phyloP scores from a whole-genome alignment of 2,329 filamentous ascomycete species.

The Penicillium freii region DNA sequence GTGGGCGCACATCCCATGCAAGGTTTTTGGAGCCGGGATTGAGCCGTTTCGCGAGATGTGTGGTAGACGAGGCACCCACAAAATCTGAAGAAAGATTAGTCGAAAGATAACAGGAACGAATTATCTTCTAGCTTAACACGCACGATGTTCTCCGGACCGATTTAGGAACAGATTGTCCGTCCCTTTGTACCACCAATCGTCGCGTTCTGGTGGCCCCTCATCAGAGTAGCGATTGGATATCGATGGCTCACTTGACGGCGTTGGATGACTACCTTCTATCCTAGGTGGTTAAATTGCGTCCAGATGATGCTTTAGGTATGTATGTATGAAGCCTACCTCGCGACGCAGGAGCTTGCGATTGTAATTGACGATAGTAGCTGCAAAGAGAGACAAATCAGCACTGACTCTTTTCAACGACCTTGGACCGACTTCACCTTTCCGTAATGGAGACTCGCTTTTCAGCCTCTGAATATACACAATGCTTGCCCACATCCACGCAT shows the following conservation, averaged over 20 bases:
- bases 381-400: constrained; percentile 9
- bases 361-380: constrained; percentile 36
- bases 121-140: background rate
- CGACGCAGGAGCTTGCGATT: constrained; percentile 28
- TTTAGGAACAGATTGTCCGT: constrained; percentile 38
- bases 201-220: constrained; percentile 30
- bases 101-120: background rate
- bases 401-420: background rate
- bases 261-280: constrained; percentile 1
- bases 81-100: constrained; percentile 24
- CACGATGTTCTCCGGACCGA: constrained; percentile 38
- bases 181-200: constrained; percentile 43
- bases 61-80: constrained; percentile 37
- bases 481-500: constrained; percentile 33
- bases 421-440: constrained; percentile 29
- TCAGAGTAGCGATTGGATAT: constrained; percentile 20
- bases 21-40: constrained; percentile 35
- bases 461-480: constrained; percentile 38
- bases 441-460: constrained; percentile 38
- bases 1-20: constrained; percentile 37
- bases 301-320: background rate
- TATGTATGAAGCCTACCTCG: constrained; percentile 15
- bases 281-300: background rate
- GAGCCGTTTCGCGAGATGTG: constrained; percentile 36
- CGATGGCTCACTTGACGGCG: constrained; percentile 12